Conservation (phyloP, 1,284 basidiomycete species). For the Omphalotus olearius region DNA sequence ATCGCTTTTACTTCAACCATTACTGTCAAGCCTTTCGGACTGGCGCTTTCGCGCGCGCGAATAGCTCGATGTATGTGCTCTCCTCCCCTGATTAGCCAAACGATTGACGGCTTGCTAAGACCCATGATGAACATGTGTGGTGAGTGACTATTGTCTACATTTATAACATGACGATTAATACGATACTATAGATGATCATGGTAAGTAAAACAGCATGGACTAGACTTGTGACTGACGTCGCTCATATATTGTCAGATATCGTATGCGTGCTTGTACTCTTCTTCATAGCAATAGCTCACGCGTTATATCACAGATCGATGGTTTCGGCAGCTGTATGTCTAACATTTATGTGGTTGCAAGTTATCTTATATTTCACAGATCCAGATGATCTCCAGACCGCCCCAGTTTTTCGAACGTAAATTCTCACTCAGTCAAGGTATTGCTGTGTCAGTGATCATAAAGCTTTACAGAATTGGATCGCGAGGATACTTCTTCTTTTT, state of each 20-base stretch:
- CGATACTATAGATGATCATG: conserved; percentile 62
- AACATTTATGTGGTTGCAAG: not conserved
- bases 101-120: conserved; percentile 25
- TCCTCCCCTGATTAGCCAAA: conserved; percentile 1
- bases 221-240: not conserved
- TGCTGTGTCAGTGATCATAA: not conserved
- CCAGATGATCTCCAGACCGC: conserved; percentile 78
- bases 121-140: conserved; percentile 66
- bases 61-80: conserved; percentile 79
- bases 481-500: conserved; percentile 90
- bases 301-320: conserved; percentile 65
- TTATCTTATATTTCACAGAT: conserved; percentile 40
- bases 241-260: conserved; percentile 23
- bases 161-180: not conserved
- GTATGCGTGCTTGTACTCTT: conserved; percentile 19
- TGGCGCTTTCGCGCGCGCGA: conserved; percentile 91
- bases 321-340: conserved; percentile 81
- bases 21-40: conserved; percentile 85
- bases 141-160: conserved; percentile 25
- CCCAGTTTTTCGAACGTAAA: conserved; percentile 73
- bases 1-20: conserved; percentile 87
- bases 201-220: conserved; percentile 34
- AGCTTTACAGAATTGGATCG: conserved; percentile 58
- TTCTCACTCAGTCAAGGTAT: conserved; percentile 10
- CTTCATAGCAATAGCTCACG: conserved; percentile 1